Percentiles rank a stretch among this genome's conserved stretches.
Evolutionary conservation across 2,329 filamentous ascomycete genomes (phyloP).

Genomic region (Epichloe sylvatica): DNA sequence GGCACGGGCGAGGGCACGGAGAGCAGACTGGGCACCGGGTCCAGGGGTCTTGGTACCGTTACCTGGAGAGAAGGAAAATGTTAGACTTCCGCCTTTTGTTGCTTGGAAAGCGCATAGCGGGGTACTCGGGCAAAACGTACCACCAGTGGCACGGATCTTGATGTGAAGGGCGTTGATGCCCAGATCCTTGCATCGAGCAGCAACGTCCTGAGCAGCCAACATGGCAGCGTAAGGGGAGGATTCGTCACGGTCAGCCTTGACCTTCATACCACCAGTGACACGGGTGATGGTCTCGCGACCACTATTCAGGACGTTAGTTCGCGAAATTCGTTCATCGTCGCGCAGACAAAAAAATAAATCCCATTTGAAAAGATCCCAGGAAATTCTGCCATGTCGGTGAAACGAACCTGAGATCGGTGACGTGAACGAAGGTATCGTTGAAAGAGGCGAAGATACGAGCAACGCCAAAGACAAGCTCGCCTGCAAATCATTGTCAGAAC

Average conservation of each 20-base stretch:
- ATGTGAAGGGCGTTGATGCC: slow-evolving; percentile 91
- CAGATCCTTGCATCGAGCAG: slow-evolving; percentile 63
- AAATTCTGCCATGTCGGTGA: slow-evolving; percentile 3
- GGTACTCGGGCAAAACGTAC: slow-evolving; percentile 34
- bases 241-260: slow-evolving; percentile 99
- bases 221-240: slow-evolving; percentile 99
- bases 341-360: neutral
- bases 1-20: slow-evolving; percentile 95
- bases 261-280: slow-evolving; percentile 99
- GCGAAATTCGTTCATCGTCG: neutral
- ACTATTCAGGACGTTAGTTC: slow-evolving; percentile 36
- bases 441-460: slow-evolving; percentile 92
- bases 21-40: slow-evolving; percentile 96
- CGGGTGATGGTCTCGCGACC: slow-evolving; percentile 99
- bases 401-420: slow-evolving; percentile 91
- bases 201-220: slow-evolving; percentile 99
- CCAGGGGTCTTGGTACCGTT: slow-evolving; percentile 99
- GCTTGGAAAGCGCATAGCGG: neutral
- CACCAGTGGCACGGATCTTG: slow-evolving; percentile 99
- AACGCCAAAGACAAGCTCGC: slow-evolving; percentile 95
- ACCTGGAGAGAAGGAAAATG: slow-evolving; percentile 32
- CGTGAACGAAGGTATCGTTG: slow-evolving; percentile 92
- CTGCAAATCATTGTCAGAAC: slow-evolving; percentile 29
- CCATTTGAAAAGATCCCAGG: neutral
- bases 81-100: neutral